Evolutionary conservation across 495 filamentous ascomycete species (phyloP).

Genomic region (Podospora australis): DNA sequence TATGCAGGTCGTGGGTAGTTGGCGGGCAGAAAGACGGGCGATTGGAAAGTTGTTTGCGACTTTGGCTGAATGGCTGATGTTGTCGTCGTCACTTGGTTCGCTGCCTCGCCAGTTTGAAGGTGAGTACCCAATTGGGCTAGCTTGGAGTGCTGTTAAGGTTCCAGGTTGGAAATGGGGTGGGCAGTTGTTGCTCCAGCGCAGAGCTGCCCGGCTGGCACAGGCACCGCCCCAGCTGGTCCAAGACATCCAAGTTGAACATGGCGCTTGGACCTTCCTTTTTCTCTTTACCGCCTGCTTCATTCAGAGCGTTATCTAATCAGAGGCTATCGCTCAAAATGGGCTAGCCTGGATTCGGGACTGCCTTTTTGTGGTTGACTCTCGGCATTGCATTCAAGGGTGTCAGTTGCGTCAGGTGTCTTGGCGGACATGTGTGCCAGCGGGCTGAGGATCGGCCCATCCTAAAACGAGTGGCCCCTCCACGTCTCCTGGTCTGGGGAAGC

Average conservation of each 20-base stretch:
- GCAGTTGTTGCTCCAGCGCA: neutral
- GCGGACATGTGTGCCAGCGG: too few species aligned
- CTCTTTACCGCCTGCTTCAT: neutral
- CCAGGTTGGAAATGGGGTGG: neutral
- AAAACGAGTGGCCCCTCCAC: conserved; percentile 11
- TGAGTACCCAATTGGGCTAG: conserved; percentile 27
- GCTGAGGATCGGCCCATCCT: neutral
- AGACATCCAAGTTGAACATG: too few species aligned
- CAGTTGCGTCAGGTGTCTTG: conserved; percentile 1
- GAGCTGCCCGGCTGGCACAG: too few species aligned
- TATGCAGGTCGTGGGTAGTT: neutral
- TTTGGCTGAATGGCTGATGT: conserved; percentile 1
- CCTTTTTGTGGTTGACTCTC: neutral
- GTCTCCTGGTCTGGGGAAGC: conserved; percentile 3
- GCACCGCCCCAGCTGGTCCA: too few species aligned
- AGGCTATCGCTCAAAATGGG: too few species aligned
- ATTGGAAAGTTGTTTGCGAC: neutral
- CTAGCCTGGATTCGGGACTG: too few species aligned
- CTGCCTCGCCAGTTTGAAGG: conserved; percentile 26
- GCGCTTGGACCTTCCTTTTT: too few species aligned
- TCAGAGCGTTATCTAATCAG: neutral
- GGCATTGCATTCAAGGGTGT: neutral
- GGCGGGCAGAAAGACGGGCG: conserved; percentile 10
- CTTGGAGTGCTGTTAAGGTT: conserved; percentile 8
- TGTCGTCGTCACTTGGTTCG: conserved; percentile 29